Evolutionary conservation across 768 basidiomycete genomes (phyloP), one percentile per base, ranked within the genome.

Genomic region (Lyophyllum semitale): DNA sequence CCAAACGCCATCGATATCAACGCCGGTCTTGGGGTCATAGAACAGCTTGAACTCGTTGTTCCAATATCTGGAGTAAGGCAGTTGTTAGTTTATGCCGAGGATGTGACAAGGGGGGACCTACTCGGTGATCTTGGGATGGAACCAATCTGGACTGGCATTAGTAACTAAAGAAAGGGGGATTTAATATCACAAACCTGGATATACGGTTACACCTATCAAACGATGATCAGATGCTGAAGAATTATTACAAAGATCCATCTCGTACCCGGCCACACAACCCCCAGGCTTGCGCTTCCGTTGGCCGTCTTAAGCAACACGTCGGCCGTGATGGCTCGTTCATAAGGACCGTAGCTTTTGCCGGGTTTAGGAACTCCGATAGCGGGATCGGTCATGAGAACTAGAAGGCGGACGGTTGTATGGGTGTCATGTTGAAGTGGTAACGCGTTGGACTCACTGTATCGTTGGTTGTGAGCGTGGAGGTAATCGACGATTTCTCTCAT

Each of bases 301-400:
- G 75, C 72, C 32, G 82, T 74, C 66, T 88, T 88, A 48, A 89
- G 69, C 77, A 79, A 89, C 11, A 89, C 68, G 53, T 84, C 84
- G 4, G 71, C 63, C 7, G 67, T 67, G 1, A 77, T 72, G 4
- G 88, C 88, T 25, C 79, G 76, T 49, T 84, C 73, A 58, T 77
- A 89, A 0, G 87, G 66, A 0, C 67, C 76, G 55, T 88, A 87
- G 35, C 66, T 73, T 38, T 75, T 58, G 18, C 70, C 72, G 0
- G 83, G 80, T 2, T 38, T 18, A 4, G 78, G 59, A 53, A 77
- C 82, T 0, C 77, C 84, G 0, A 89, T 76, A 8, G 88, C 88
- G 15, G 88, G 87, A 66, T 89, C 88, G 1, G 85, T 88, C 88
- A 89, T 89, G 35, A 88, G 62, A 26, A 88, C 85, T 89, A 56